phyloP scores from a whole-genome alignment of 2,329 filamentous ascomycete species.

The Fusarium equiseti region DNA sequence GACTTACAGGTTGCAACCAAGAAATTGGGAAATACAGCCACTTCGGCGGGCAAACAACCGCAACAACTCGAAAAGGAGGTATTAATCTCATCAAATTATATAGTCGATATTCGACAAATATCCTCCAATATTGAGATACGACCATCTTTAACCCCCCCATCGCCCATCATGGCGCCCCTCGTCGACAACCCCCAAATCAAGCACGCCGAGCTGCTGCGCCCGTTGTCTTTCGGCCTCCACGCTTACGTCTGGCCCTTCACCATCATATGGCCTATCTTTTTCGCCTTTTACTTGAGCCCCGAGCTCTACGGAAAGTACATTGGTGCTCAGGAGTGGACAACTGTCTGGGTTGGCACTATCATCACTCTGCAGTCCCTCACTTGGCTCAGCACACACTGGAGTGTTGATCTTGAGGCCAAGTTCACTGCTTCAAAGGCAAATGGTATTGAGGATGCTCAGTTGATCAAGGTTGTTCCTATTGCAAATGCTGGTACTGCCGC shows the following conservation, averaged over 20 bases:
- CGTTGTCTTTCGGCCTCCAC: slow-evolving; percentile 83
- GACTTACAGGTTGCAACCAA: slow-evolving; percentile 40
- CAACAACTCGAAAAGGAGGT: slow-evolving; percentile 12
- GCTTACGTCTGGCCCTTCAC: slow-evolving; percentile 94
- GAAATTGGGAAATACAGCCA: slow-evolving; percentile 35
- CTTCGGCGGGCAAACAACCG: slow-evolving; percentile 23
- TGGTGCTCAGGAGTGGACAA: slow-evolving; percentile 96
- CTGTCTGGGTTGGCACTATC: slow-evolving; percentile 91
- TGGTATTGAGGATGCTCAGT: slow-evolving; percentile 77
- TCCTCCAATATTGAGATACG: slow-evolving; percentile 20
- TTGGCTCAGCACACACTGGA: slow-evolving; percentile 99
- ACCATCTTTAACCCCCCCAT: slow-evolving; percentile 22
- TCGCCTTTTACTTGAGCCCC: slow-evolving; percentile 85
- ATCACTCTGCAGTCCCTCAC: slow-evolving; percentile 87
- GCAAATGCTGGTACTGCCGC: slow-evolving; percentile 91
- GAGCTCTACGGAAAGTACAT: slow-evolving; percentile 93
- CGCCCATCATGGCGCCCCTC: slow-evolving; percentile 75
- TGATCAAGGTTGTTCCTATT: slow-evolving; percentile 93
- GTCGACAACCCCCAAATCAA: slow-evolving; percentile 93
- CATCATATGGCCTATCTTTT: slow-evolving; percentile 91
- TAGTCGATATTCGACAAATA: neutral
- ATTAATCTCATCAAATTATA: slow-evolving; percentile 8
- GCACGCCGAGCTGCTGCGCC: slow-evolving; percentile 87
- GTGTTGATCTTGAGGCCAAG: slow-evolving; percentile 82
- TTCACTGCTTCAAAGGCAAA: slow-evolving; percentile 83